Conservation (phyloP, 306 rosid genomes). For the Carpinus fangiana region DNA sequence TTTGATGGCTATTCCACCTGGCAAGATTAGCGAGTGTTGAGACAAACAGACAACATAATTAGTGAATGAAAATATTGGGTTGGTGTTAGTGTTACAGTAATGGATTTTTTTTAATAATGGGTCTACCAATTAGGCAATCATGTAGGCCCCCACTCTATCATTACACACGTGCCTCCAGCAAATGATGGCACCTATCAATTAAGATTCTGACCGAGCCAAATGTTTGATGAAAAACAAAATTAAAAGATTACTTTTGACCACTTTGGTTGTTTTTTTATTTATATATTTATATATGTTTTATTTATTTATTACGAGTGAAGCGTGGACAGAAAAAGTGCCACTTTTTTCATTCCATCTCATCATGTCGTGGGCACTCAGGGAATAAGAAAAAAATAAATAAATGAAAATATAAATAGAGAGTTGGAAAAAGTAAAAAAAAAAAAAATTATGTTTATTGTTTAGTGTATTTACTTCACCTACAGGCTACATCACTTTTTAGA, state of each 20-base stretch:
- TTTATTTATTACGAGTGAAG: neutral
- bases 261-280: neutral
- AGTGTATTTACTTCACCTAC: too few species aligned
- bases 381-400: neutral
- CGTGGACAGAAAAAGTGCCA: neutral
- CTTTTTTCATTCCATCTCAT: neutral
- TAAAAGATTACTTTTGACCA: neutral
- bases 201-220: conserved; percentile 23
- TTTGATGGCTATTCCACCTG: neutral
- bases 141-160: conserved; percentile 28
- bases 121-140: conserved; percentile 18
- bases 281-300: too few species aligned
- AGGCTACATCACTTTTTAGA: too few species aligned
- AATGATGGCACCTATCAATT: conserved; percentile 39
- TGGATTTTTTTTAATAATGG: conserved; percentile 22
- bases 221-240: neutral
- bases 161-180: conserved; percentile 46
- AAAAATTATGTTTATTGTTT: too few species aligned
- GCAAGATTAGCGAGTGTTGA: neutral
- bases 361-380: neutral
- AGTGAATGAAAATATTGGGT: neutral
- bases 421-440: neutral
- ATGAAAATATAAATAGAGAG: neutral
- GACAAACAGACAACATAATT: conserved; percentile 23
- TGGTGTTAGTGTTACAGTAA: conserved; percentile 20